Evolutionary conservation across 305 asterid genomes (phyloP).

Genomic region (Fraxinus albicans): DNA sequence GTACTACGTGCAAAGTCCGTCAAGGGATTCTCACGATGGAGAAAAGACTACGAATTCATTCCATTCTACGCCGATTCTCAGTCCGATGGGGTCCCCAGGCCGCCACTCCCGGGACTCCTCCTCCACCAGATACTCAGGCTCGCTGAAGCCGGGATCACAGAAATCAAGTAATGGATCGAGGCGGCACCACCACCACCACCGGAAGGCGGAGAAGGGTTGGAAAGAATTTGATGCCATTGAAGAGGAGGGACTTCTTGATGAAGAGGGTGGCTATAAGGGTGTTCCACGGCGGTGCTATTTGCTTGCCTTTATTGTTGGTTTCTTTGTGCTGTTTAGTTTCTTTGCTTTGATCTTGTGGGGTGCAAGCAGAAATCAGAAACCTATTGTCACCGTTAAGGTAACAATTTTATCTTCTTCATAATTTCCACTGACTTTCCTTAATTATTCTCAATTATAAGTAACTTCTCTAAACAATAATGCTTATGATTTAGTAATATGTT

Average conservation of each 20-base stretch:
- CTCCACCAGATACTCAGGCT: constrained; percentile 83
- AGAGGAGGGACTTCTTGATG: constrained; percentile 82
- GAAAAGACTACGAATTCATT: constrained; percentile 87
- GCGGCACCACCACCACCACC: constrained; percentile 37
- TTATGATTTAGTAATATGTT: neutral
- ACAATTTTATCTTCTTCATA: neutral
- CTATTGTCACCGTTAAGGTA: constrained; percentile 78
- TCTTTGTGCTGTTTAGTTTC: constrained; percentile 65
- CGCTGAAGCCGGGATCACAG: constrained; percentile 85
- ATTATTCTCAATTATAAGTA: neutral
- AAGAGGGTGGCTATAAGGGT: constrained; percentile 48
- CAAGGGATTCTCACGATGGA: constrained; percentile 92
- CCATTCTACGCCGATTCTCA: constrained; percentile 80
- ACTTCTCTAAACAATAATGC: neutral
- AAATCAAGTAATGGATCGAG: constrained; percentile 75
- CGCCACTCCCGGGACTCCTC: constrained; percentile 93
- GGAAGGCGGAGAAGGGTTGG: constrained; percentile 59
- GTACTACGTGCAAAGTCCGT: constrained; percentile 92
- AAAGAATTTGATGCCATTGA: constrained; percentile 90
- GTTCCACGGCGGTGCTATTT: constrained; percentile 69
- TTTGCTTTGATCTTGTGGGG: constrained; percentile 92
- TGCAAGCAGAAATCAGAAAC: constrained; percentile 85
- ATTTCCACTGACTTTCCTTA: neutral
- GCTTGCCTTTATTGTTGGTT: constrained; percentile 65
- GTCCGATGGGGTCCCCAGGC: constrained; percentile 96